phyloP scores from a whole-genome alignment of 352 stramenopile genomes.

The Achlya hypogyna region DNA sequence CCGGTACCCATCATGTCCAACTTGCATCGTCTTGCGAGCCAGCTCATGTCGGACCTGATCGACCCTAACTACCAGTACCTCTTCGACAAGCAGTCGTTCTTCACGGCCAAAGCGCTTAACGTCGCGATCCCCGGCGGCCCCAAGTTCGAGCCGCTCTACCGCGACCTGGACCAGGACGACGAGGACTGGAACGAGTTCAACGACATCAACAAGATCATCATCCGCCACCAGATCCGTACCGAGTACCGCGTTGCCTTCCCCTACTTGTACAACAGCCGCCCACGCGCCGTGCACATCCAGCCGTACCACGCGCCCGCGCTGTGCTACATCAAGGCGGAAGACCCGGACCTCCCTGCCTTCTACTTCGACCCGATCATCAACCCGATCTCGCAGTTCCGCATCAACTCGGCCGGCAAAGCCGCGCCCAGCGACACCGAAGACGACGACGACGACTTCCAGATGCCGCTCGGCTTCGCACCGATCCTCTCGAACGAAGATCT shows the following conservation, averaged over 20 bases:
- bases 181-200: constrained; percentile 99
- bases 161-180: constrained; percentile 96
- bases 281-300: constrained; percentile 91
- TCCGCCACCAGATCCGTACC: constrained; percentile 96
- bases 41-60: constrained; percentile 94
- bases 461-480: constrained; percentile 83
- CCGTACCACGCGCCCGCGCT: constrained; percentile 95
- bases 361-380: constrained; percentile 98
- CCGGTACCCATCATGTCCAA: constrained; percentile 97
- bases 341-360: constrained; percentile 93
- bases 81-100: constrained; percentile 96
- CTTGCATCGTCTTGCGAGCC: constrained; percentile 93
- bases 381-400: constrained; percentile 92
- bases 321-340: constrained; percentile 95
- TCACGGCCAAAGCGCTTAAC: constrained; percentile 99
- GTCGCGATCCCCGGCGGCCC: constrained; percentile 97
- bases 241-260: constrained; percentile 99
- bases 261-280: constrained; percentile 98
- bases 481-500: constrained; percentile 90
- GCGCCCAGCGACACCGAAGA: constrained; percentile 52
- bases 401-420: constrained; percentile 50
- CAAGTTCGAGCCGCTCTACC: constrained; percentile 99
- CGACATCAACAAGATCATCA: constrained; percentile 99
- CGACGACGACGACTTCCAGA: constrained; percentile 83
- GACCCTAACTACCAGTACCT: constrained; percentile 95